phyloP scores from a whole-genome alignment of 2,329 filamentous ascomycete species.

The Fusarium secorum region DNA sequence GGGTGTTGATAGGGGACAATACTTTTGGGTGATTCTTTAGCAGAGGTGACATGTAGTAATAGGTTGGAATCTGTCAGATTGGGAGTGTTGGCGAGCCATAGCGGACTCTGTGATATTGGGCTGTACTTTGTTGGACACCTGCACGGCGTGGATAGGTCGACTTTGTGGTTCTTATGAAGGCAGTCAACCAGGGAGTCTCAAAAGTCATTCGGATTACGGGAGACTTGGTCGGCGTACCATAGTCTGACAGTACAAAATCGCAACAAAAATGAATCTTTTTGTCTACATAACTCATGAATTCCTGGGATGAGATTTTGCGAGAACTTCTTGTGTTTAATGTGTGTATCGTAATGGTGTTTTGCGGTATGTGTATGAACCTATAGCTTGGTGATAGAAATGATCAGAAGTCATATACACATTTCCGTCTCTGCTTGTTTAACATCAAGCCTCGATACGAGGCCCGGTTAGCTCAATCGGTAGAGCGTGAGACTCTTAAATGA shows the following conservation, averaged over 20 bases:
- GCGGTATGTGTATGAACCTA: no score
- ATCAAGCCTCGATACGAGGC: slow-evolving; percentile 30
- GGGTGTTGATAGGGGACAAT: slow-evolving; percentile 1
- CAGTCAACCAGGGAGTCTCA: slow-evolving; percentile 16
- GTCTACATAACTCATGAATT: neutral
- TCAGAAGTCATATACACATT: neutral
- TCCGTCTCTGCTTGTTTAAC: accelerated
- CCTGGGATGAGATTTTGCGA: neutral
- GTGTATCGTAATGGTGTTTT: neutral
- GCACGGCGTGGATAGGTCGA: slow-evolving; percentile 21
- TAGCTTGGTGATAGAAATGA: accelerated
- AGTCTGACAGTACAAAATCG: slow-evolving; percentile 22
- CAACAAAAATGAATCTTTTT: slow-evolving; percentile 14
- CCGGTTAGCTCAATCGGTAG: slow-evolving; percentile 60
- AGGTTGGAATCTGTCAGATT: slow-evolving; percentile 3
- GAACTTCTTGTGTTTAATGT: neutral
- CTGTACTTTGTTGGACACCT: slow-evolving; percentile 34
- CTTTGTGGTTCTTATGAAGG: slow-evolving; percentile 15
- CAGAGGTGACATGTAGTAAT: slow-evolving; percentile 9
- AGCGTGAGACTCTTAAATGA: slow-evolving; percentile 72
- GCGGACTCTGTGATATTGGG: slow-evolving; percentile 15
- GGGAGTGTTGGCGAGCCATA: slow-evolving; percentile 19
- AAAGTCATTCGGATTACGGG: slow-evolving; percentile 27
- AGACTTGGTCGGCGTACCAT: slow-evolving; percentile 23
- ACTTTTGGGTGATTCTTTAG: neutral